A percentile compares a stretch with the other conserved stretches of the same genome.
Evolutionary conservation across 2,329 filamentous ascomycete genomes (phyloP).

Genomic region (Chaetomiaceae sp.): DNA sequence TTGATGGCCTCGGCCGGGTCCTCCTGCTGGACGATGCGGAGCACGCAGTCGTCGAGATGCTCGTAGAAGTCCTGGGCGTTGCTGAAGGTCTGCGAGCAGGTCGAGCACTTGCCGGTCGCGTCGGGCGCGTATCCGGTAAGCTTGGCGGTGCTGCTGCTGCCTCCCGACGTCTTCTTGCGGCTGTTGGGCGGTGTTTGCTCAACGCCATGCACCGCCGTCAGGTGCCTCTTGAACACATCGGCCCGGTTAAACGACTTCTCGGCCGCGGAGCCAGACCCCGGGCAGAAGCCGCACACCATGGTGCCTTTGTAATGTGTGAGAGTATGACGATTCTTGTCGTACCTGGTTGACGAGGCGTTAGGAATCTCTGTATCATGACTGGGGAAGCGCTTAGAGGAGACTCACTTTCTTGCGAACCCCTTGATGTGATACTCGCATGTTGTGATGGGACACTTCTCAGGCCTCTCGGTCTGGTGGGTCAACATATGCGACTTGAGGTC

Average conservation of each 20-base stretch:
- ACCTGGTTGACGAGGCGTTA: conserved; percentile 35
- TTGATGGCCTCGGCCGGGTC: conserved; percentile 67
- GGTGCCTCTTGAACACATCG: conserved; percentile 91
- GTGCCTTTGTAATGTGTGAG: conserved; percentile 95
- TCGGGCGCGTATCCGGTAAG: conserved; percentile 68
- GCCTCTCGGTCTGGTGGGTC: conserved; percentile 84
- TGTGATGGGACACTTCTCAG: conserved; percentile 89
- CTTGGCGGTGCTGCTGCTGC: conserved; percentile 52
- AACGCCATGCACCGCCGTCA: conserved; percentile 85
- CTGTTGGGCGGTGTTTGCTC: conserved; percentile 92
- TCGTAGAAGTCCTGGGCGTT: conserved; percentile 98
- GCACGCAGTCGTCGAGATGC: conserved; percentile 77
- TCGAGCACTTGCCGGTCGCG: conserved; percentile 90
- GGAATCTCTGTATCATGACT: not conserved
- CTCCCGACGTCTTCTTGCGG: conserved; percentile 60
- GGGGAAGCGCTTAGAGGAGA: not conserved
- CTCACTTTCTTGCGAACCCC: conserved; percentile 77
- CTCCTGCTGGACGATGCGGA: conserved; percentile 67
- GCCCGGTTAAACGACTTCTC: conserved; percentile 96
- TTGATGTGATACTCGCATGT: conserved; percentile 91
- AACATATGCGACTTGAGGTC: conserved; percentile 92
- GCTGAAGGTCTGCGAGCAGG: conserved; percentile 83
- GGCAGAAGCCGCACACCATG: conserved; percentile 95
- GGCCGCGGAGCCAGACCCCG: conserved; percentile 77
- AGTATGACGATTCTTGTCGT: conserved; percentile 93